Percentiles rank a stretch among this genome's conserved stretches.
Evolutionary conservation across 495 filamentous ascomycete genomes (phyloP).

Genomic region (Penicillium simplicissimum): DNA sequence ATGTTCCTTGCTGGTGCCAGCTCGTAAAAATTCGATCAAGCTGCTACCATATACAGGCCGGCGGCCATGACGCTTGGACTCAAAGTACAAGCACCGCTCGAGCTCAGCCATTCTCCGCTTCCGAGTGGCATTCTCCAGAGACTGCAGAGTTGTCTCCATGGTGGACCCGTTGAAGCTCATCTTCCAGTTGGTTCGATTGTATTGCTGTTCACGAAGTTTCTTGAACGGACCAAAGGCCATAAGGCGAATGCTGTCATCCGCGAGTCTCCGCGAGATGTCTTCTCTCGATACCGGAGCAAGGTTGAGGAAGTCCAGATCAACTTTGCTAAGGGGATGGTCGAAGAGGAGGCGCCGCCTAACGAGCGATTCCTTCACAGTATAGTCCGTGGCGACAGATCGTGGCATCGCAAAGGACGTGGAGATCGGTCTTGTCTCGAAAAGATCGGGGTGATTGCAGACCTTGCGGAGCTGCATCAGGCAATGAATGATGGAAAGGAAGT

Average conservation of each 20-base stretch:
- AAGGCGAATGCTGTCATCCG: slow-evolving; percentile 61
- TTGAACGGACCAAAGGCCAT: slow-evolving; percentile 64
- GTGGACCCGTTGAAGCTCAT: slow-evolving; percentile 62
- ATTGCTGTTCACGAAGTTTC: slow-evolving; percentile 63
- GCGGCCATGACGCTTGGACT: slow-evolving; percentile 76
- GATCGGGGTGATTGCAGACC: slow-evolving; percentile 97
- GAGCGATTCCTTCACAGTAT: slow-evolving; percentile 70
- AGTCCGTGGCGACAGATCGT: slow-evolving; percentile 76
- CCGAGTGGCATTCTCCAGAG: slow-evolving; percentile 69
- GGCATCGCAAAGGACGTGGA: slow-evolving; percentile 95
- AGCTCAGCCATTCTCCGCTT: slow-evolving; percentile 76
- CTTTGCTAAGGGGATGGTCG: slow-evolving; percentile 62
- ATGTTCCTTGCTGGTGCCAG: slow-evolving; percentile 54
- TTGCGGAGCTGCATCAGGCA: slow-evolving; percentile 97
- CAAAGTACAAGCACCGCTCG: slow-evolving; percentile 77
- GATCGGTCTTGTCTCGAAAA: slow-evolving; percentile 97
- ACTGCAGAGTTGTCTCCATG: slow-evolving; percentile 67
- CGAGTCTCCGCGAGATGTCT: slow-evolving; percentile 57
- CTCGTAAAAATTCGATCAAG: slow-evolving; percentile 68
- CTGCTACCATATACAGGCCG: slow-evolving; percentile 78
- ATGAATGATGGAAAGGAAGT: slow-evolving; percentile 97
- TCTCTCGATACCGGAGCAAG: slow-evolving; percentile 75
- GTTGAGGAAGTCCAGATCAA: slow-evolving; percentile 78
- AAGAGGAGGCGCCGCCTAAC: slow-evolving; percentile 67
- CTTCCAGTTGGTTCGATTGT: slow-evolving; percentile 58